Percentiles rank a stretch among this genome's conserved stretches.
These are phyloP conservation scores for Neurospora sp. DNA, from an alignment of 2,329 filamentous ascomycete species.

Conservation along the genomic window DNA sequence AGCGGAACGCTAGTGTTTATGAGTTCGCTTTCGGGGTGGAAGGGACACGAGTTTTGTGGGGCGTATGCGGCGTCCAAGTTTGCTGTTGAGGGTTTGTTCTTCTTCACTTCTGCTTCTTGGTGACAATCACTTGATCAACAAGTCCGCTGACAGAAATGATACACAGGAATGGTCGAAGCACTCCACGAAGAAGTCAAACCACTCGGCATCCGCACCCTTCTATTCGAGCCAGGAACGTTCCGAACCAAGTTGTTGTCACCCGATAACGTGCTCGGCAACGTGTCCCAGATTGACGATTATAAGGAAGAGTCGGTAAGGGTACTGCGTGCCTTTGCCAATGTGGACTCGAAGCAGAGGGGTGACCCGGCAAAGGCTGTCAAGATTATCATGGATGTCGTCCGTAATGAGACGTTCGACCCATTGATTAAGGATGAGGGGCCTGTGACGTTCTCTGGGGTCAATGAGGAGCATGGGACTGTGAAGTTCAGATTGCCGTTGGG, in stretches of 20 bases:
- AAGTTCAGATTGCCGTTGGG: not conserved
- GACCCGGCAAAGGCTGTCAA: not conserved
- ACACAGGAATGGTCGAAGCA: slow-evolving; percentile 10
- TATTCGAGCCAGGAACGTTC: slow-evolving; percentile 12
- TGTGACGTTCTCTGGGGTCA: no score
- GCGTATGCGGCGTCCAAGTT: slow-evolving; percentile 7
- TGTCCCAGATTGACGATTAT: not conserved
- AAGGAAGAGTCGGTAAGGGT: not conserved
- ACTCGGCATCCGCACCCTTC: slow-evolving; percentile 9
- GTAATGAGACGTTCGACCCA: not conserved
- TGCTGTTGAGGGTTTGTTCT: slow-evolving; percentile 8
- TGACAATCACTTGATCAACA: not conserved
- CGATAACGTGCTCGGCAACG: not conserved
- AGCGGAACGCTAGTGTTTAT: slow-evolving; percentile 15
- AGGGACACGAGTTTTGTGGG: not conserved
- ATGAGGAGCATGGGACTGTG: not conserved
- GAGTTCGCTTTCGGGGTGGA: slow-evolving; percentile 12
- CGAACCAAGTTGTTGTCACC: not conserved
- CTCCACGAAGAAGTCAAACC: slow-evolving; percentile 9
- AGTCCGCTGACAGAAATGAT: not conserved
- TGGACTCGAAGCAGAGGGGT: not conserved
- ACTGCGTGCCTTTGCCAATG: not conserved
- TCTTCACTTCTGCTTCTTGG: not conserved
- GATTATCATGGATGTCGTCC: not conserved
- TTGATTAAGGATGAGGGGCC: not conserved